Conservation (phyloP, 352 stramenopile species). For the Elongisporangium prolatum region DNA sequence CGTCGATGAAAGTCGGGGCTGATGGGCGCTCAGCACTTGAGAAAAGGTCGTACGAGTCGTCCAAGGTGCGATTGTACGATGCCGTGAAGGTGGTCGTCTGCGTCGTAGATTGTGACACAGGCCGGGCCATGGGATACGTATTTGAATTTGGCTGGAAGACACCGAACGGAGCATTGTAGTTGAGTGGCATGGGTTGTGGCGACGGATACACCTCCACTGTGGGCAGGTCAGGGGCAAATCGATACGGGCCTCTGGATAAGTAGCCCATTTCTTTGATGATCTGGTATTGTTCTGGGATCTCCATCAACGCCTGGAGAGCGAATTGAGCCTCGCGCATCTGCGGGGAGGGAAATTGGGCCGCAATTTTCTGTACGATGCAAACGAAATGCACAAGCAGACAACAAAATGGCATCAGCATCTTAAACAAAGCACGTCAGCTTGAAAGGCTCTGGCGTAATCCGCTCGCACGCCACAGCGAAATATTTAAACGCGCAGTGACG, state of each 20-base stretch:
- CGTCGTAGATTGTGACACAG: slow-evolving; percentile 9
- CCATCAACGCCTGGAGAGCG: slow-evolving; percentile 78
- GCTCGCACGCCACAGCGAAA: not conserved
- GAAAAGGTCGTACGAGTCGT: not conserved
- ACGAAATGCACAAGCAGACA: not conserved
- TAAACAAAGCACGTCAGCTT: not conserved
- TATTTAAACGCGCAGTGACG: not conserved
- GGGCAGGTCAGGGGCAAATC: slow-evolving; percentile 47
- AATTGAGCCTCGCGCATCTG: slow-evolving; percentile 67
- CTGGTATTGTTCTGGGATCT: slow-evolving; percentile 79
- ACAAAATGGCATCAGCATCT: not conserved
- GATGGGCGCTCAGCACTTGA: not conserved
- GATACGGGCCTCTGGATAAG: slow-evolving; percentile 37
- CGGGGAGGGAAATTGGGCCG: slow-evolving; percentile 30
- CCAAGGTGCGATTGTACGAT: not conserved
- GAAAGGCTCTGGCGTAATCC: not conserved
- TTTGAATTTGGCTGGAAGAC: slow-evolving; percentile 18
- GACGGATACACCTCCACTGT: slow-evolving; percentile 61
- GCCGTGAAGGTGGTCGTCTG: not conserved
- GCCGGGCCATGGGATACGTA: not conserved
- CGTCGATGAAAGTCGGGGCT: not conserved
- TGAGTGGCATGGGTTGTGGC: slow-evolving; percentile 24
- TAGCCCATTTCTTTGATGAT: slow-evolving; percentile 74
- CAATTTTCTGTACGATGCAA: slow-evolving; percentile 36
- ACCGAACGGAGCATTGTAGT: slow-evolving; percentile 19